Evolutionary conservation across 352 stramenopile genomes (phyloP), one percentile per base, ranked within the genome.

Genomic region (Phytophthora sansomeana): DNA sequence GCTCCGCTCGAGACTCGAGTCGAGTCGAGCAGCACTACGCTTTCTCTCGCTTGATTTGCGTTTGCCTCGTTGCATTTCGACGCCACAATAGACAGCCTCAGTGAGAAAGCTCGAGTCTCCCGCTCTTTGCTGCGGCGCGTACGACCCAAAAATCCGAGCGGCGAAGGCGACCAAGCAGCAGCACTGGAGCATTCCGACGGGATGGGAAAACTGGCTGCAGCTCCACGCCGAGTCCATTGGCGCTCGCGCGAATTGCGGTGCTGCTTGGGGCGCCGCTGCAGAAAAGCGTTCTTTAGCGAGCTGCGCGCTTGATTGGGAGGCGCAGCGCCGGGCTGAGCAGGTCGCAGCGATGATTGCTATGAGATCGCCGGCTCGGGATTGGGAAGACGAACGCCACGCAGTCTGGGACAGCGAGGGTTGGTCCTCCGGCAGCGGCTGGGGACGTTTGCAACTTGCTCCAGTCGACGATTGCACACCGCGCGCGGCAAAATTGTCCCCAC

Each of bases 281-380:
- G 54, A 72, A 67, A 72, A 48, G 41, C 26, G 56, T 50, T 66
- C 44, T 60, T 59, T 51, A 51, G 39, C 47, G 62, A 60, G 38
- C 47, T 51, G 33, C 16, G 35, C 21, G 38, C 21, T 69, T 56
- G 62, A 69, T 64, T 69, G 47, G 38, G 24, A 29, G n/a, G 47
- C 32, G 29, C 55, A 70, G 13, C 21, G 54, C 43, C 54, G 41
- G 62, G 38, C 29, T 26, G n/a, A 16, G 14, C 7, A n/a, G 19
- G 35, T 32, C 56, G 28, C 16, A 11, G 1, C 28, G 29, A 63
- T 64, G 66, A 70, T 70, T 74, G 66, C 60, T 74, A 60, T 62
- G 44, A 35, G 41, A 57, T 52, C 5, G 44, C 33, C 21, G 28
- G 6, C 39, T 32, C 10, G 8, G 17, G 56, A 59, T 61, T 60